phyloP scores from a whole-genome alignment of 2,329 filamentous ascomycete genomes.

The Tolypocladium ovalisporum region DNA sequence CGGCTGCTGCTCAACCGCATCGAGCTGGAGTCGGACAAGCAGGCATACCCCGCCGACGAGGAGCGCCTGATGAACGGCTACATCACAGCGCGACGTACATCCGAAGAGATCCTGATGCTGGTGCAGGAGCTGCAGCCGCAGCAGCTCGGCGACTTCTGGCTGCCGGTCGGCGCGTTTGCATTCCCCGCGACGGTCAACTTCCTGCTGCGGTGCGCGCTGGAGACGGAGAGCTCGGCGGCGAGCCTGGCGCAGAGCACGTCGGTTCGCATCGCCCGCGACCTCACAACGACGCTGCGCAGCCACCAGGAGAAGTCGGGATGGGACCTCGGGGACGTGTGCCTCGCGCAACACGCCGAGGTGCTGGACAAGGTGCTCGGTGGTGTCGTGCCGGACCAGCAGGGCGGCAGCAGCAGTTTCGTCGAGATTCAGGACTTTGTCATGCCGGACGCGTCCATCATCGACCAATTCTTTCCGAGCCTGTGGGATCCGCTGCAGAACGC shows the following conservation, averaged over 20 bases:
- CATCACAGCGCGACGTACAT: conserved; percentile 29
- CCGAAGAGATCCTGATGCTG: conserved; percentile 37
- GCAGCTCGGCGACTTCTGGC: conserved; percentile 38
- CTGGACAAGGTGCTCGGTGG: conserved; percentile 30
- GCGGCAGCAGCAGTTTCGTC: conserved; percentile 5
- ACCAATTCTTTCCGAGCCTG: conserved; percentile 22
- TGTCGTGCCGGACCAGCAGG: conserved; percentile 11
- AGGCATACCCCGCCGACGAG: conserved; percentile 9
- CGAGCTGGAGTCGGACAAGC: conserved; percentile 29
- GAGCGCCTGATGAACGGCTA: conserved; percentile 19
- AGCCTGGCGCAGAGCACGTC: conserved; percentile 25
- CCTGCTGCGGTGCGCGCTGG: conserved; percentile 34
- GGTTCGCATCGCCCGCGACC: conserved; percentile 29
- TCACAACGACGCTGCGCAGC: conserved; percentile 25
- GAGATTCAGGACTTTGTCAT: conserved; percentile 16
- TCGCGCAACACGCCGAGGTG: conserved; percentile 34
- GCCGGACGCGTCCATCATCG: conserved; percentile 20
- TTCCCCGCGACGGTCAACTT: conserved; percentile 40
- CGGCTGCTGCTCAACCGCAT: conserved; percentile 36
- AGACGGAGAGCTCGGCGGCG: conserved; percentile 25
- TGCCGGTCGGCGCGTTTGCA: conserved; percentile 33
- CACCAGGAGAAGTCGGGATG: conserved; percentile 29
- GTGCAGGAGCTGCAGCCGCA: conserved; percentile 31
- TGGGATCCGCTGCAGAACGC: conserved; percentile 25
- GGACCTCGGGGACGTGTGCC: conserved; percentile 40